A percentile compares a stretch with the other conserved stretches of the same genome.
Conservation (phyloP, 2,329 filamentous ascomycete species). For the Onygena corvina region DNA sequence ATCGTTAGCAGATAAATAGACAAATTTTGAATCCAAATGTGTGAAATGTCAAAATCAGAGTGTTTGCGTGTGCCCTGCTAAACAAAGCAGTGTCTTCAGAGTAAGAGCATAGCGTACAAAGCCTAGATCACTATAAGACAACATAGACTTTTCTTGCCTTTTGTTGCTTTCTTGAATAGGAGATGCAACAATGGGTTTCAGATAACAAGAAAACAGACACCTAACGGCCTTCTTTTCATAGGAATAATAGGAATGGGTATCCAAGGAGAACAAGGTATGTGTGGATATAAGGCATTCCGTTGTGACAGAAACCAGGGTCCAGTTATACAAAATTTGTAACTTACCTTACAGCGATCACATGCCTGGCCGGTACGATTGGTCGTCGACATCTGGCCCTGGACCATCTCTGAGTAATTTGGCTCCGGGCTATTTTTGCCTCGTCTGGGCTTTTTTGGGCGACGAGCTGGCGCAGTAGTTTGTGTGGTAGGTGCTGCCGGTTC, state of each 20-base stretch:
- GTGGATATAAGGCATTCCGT: too few species aligned
- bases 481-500: neutral
- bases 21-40: too few species aligned
- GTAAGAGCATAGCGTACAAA: neutral
- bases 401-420: conserved; percentile 18
- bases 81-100: neutral
- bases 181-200: neutral
- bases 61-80: neutral
- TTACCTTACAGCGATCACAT: conserved; percentile 24
- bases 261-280: neutral
- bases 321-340: conserved; percentile 3
- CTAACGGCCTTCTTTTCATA: neutral
- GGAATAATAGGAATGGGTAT: too few species aligned
- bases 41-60: too few species aligned
- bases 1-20: too few species aligned
- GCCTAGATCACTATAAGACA: neutral
- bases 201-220: neutral
- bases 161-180: neutral
- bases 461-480: neutral
- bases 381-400: conserved; percentile 16
- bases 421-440: conserved; percentile 18
- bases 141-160: neutral
- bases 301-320: too few species aligned
- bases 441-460: conserved; percentile 15
- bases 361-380: conserved; percentile 18